Evolutionary conservation across 768 basidiomycete genomes (phyloP), one percentile per base, ranked within the genome.

Genomic region (Mycena epipterygia): DNA sequence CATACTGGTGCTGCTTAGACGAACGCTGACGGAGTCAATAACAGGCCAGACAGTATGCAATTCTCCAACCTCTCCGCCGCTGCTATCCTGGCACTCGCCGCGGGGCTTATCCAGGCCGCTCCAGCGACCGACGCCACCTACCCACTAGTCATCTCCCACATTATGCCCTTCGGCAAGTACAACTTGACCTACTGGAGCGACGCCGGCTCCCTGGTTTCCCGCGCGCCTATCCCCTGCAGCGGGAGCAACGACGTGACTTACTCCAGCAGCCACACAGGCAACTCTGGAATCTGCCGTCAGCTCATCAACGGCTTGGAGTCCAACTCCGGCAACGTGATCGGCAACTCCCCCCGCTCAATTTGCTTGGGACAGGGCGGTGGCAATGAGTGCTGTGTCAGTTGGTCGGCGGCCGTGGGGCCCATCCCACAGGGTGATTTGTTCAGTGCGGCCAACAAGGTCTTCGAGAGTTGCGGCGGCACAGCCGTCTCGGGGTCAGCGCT

Each of bases 161-260:
- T 56, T 23, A 16, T 56, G 30, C 53, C 52, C 9, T n/a, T 56
- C 11, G 53, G 63, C 19, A 5, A 56, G 14, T 64, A 64, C 63
- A 64, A 35, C 63, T 13, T 64, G 17, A 64, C 63, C 14, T 25
- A 33, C 23, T 64, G 63, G 63, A 35, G 41, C 32, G 63, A 56
- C 23, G 55, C 21, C 55, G 17, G 16, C 55, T 33, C 33, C 1
- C 19, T 56, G n/a, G 55, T 12, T 25, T 8, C 23, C 23, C 55
- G 55, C 33, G 55, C 55, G 3, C 55, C 55, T 8, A n/a, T 56
- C 23, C 55, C 55, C 25, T 56, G 55, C 55, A 56, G 55, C 55
- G 55, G 55, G 2, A 35, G 3, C n/a, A 56, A 39, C 55, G 55
- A 56, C 55, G 55, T 56, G 13, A 56, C 55, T 35, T 56, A 35